Conservation (phyloP, 768 basidiomycete genomes). For the Rhizopogon sp. region DNA sequence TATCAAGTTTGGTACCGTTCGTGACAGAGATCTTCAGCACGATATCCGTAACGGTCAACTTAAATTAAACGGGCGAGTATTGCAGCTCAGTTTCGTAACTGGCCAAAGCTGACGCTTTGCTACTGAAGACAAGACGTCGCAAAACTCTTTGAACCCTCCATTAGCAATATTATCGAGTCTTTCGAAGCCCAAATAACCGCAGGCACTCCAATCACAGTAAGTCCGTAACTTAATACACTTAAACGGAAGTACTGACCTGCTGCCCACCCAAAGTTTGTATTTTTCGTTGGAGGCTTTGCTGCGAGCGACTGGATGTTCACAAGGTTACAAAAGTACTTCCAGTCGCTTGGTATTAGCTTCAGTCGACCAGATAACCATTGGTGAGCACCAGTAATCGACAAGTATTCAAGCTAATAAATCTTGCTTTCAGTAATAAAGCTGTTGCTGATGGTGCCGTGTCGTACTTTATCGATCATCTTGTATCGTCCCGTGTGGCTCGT, state of each 20-base stretch:
- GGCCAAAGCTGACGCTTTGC: background rate
- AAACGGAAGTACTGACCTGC: background rate
- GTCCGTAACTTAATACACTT: background rate
- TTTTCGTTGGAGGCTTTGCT: conserved; percentile 52
- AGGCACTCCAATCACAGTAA: conserved; percentile 27
- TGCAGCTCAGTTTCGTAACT: background rate
- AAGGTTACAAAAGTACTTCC: conserved; percentile 35
- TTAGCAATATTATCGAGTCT: conserved; percentile 31
- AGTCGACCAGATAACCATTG: conserved; percentile 50
- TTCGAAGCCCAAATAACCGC: conserved; percentile 30
- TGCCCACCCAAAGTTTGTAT: conserved; percentile 25
- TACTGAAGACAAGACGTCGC: conserved; percentile 31
- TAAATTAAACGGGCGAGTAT: conserved; percentile 30
- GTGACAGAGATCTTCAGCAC: conserved; percentile 32
- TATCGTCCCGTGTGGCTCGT: conserved; percentile 42
- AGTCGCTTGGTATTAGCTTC: conserved; percentile 33
- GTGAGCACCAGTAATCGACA: conserved; percentile 29
- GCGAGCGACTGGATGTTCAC: conserved; percentile 45
- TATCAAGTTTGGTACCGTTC: conserved; percentile 35
- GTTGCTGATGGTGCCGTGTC: conserved; percentile 49
- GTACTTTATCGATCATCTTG: conserved; percentile 41
- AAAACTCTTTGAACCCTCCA: conserved; percentile 39
- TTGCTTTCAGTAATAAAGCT: conserved; percentile 35
- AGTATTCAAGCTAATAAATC: conserved; percentile 7
- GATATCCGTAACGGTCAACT: conserved; percentile 37